Evolutionary conservation across 2,329 filamentous ascomycete species (phyloP), one percentile per base, ranked within the genome.

Genomic region (Fusarium euwallaceae): DNA sequence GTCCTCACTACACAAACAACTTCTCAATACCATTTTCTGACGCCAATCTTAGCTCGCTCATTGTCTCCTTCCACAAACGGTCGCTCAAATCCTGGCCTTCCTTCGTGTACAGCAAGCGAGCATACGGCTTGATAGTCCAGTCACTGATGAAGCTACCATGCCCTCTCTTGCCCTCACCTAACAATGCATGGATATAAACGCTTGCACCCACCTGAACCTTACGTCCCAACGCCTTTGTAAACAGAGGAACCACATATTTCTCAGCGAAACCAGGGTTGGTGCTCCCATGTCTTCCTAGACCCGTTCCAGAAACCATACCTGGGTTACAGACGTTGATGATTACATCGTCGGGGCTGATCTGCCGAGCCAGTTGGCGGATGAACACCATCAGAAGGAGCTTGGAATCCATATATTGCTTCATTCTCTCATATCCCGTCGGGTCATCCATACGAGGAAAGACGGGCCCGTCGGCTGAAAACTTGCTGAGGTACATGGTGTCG

Each of bases 61-160:
- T 59, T n/a, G 62, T 56, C 16, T 64, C 62, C 8, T 58, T 10
- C 60, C 60, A 51, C n/a, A 62, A 34, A 16, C 41, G 27, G n/a
- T 62, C 60, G 9, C 12, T 16, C 24, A 64, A 8, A 1, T 56
- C 24, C 20, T 20, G 4, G 2, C 51, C 34, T 14, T 64, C 24
- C 39, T 41, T 41, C 29, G n/a, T 58, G 7, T 56, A 43, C 27
- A 45, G 5, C 16, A 51, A 11, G 7, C 27, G n/a, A 51, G 41
- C 51, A n/a, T n/a, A 64, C 62, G 62, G 51, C 29, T 58, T 64
- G 17, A 48, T 59, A 12, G 22, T 37, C 62, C 51, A 64, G 17
- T 64, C 62, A 48, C 62, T 64, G 51, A 64, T 48, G 29, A 64
- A 64, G 24, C 37, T 24, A 16, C 62, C 51, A 58, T 64, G 62